Evolutionary conservation across 164 flowering plant genomes (phyloP).

Genomic region (Annona squamosa): DNA sequence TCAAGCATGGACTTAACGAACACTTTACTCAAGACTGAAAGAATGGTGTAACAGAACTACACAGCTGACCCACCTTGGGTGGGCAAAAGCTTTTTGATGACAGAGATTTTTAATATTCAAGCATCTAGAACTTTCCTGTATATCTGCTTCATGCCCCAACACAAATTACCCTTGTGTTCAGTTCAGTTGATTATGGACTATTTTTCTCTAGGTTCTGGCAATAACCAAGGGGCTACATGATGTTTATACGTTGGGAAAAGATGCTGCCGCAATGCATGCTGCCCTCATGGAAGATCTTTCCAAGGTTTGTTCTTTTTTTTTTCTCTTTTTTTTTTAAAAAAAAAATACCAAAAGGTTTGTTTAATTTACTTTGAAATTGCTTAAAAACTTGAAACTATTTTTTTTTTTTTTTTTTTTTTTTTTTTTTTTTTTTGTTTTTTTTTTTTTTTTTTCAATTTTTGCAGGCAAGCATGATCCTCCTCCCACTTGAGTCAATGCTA

Average conservation of each 20-base stretch:
- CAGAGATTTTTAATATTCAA: too few relatives aligned
- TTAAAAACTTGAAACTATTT: too few relatives aligned
- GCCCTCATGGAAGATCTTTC: constrained; percentile 75
- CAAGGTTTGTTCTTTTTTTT: constrained; percentile 36
- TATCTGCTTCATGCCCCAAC: background rate
- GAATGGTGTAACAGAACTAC: too few relatives aligned
- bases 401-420: too few relatives aligned
- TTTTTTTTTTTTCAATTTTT: background rate
- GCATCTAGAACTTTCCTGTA: background rate
- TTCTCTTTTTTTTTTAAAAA: too few relatives aligned
- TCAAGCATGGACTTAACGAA: background rate
- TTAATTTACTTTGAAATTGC: too few relatives aligned
- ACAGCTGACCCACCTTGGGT: too few relatives aligned
- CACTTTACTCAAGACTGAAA: too few relatives aligned
- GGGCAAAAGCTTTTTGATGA: too few relatives aligned
- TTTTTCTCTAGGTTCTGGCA: constrained; percentile 67
- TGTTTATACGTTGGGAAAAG: constrained; percentile 83
- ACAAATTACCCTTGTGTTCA: background rate
- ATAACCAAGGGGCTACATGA: constrained; percentile 85
- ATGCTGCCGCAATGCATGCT: constrained; percentile 71
- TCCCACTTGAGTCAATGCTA: constrained; percentile 80
- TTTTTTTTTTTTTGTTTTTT: background rate
- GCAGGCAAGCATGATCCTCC: constrained; percentile 68
- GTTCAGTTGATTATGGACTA: constrained; percentile 5
- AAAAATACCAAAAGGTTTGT: background rate